A percentile compares a stretch with the other conserved stretches of the same genome.
These are phyloP conservation scores for Rhodotorula sp. DNA, from an alignment of 1,284 basidiomycete genomes.

Conservation along the genomic window DNA sequence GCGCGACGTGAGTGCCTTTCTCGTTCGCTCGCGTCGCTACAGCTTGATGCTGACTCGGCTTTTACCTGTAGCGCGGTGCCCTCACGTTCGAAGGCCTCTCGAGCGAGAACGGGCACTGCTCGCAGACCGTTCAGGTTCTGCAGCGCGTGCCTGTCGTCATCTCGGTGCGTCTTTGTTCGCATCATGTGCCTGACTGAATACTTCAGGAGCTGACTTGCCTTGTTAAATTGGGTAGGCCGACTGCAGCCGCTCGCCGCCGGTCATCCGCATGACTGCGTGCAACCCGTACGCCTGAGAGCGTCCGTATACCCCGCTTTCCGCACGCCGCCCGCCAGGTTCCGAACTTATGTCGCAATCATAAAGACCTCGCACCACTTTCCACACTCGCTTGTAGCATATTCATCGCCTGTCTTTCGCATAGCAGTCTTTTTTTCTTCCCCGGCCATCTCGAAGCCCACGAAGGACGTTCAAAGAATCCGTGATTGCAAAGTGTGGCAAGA, in stretches of 20 bases:
- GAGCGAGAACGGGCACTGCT: conserved; percentile 74
- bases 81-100: conserved; percentile 79
- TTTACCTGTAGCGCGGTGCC: conserved; percentile 47
- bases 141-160: conserved; percentile 85
- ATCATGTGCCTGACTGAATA: not conserved
- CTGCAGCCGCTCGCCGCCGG: conserved; percentile 87
- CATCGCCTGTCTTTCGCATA: not conserved
- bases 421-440: not conserved
- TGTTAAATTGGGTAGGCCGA: conserved; percentile 58
- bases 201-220: not conserved
- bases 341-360: no score
- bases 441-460: not conserved
- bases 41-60: not conserved
- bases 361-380: not conserved
- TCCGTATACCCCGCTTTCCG: not conserved
- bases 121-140: conserved; percentile 82
- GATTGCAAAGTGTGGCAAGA: not conserved
- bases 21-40: not conserved
- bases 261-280: conserved; percentile 59
- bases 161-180: conserved; percentile 52
- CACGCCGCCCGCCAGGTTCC: no score
- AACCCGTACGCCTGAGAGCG: conserved; percentile 9
- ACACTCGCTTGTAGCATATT: conserved; percentile 10
- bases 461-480: no score
- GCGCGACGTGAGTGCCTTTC: conserved; percentile 48